Evolutionary conservation across 345 rosid genomes (phyloP).

Genomic region (Geranium brycei): DNA sequence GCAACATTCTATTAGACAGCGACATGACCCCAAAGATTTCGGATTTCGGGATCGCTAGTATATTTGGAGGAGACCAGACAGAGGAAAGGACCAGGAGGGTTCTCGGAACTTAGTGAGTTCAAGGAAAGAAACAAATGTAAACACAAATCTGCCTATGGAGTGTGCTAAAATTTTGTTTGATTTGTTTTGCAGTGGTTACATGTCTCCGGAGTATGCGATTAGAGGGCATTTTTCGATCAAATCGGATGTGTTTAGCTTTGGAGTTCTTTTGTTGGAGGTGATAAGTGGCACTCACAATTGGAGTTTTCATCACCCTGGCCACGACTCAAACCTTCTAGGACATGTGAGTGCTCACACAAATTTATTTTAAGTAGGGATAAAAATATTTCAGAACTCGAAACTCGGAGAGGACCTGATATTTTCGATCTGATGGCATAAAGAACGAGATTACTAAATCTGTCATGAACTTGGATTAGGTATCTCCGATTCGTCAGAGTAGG

Average conservation of each 20-base stretch:
- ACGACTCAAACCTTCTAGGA: conserved; percentile 23
- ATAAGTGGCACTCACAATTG: conserved; percentile 28
- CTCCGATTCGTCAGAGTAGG: too few relatives aligned
- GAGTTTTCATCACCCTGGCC: conserved; percentile 24
- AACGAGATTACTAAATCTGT: too few relatives aligned
- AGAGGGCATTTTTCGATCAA: conserved; percentile 34
- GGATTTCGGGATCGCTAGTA: conserved; percentile 45
- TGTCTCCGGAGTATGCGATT: conserved; percentile 42
- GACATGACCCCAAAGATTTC: conserved; percentile 35
- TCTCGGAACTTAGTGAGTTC: conserved; percentile 46
- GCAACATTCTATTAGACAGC: conserved; percentile 29
- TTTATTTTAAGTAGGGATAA: background rate
- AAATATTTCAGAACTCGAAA: background rate
- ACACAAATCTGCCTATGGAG: background rate
- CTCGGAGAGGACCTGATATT: background rate
- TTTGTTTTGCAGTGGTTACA: conserved; percentile 25
- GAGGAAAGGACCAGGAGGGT: conserved; percentile 30
- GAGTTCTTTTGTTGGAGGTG: conserved; percentile 33
- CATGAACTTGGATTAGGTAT: too few relatives aligned
- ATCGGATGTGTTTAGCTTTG: conserved; percentile 36
- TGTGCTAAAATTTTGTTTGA: background rate
- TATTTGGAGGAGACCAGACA: conserved; percentile 28
- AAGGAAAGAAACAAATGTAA: background rate
- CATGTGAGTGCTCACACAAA: conserved; percentile 14
- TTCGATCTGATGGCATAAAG: background rate